Evolutionary conservation across 371 early-diverging fungal species (phyloP), one percentile per base, ranked within the genome.

Genomic region (Mortierella sp.): DNA sequence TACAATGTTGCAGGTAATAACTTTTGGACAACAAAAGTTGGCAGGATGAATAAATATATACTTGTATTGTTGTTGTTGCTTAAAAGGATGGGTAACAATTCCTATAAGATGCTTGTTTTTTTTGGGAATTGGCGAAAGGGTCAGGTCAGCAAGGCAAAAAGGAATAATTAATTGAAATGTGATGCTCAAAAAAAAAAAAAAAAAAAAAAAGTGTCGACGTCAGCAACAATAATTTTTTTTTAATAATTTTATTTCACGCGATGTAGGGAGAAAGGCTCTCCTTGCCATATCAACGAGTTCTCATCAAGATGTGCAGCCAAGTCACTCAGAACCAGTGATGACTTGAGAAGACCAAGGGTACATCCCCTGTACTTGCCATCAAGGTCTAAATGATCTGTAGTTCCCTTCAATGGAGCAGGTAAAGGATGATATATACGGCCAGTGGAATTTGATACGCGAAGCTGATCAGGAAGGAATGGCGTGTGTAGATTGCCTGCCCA

Each of bases 391-490:
- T 53, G 15, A 3, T 57, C 19, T n/a, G n/a, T 17, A 26, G 59
- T 35, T 19, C 19, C 35, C 22, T 15, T 26, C 29, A 77, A 35
- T 22, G 40, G 15, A 9, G 31, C 28, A 13, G 75, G 72, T 10
- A 80, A 29, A 2, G 81, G 72, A n/a, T 80, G 81, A 35, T 80
- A 80, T 29, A 80, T 58, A 13, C 81, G 71, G 17, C 81, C 81
- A 8, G 75, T 75, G 0, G 72, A 75, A 0, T 23, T 29, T 0
- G 81, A 80, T 1, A 80, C 75, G 22, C 67, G 37, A 19, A 80
- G 55, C 23, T 51, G 58, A 23, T 80, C 68, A 17, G 81, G 81
- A 26, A 57, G 54, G 54, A 80, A 80, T 7, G 75, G 75, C 0
- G 72, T 71, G 37, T 29, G 55, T 15, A 64, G n/a, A 7, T 71